Percentiles rank a stretch among this genome's conserved stretches.
phyloP scores from a whole-genome alignment of 768 basidiomycete species.

The Amanita exitialis region DNA sequence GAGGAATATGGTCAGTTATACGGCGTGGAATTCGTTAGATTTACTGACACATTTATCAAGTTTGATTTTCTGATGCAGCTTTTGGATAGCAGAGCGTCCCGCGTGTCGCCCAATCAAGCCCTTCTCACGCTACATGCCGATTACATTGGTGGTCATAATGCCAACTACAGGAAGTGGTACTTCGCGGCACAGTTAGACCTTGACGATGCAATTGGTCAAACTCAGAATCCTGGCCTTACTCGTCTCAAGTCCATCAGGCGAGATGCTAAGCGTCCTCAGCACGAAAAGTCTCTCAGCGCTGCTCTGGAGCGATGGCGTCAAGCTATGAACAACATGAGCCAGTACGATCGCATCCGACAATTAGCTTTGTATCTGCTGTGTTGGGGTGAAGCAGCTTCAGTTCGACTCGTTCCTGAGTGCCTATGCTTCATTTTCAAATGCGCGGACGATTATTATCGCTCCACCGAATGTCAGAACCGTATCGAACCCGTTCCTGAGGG shows the following conservation, averaged over 20 bases:
- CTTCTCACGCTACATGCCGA: slow-evolving; percentile 94
- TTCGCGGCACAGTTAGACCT: slow-evolving; percentile 98
- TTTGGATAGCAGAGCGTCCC: slow-evolving; percentile 91
- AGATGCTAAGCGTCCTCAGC: slow-evolving; percentile 37
- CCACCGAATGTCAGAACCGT: slow-evolving; percentile 92
- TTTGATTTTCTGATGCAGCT: slow-evolving; percentile 98
- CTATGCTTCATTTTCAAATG: slow-evolving; percentile 99
- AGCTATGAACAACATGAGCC: slow-evolving; percentile 98
- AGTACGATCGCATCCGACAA: slow-evolving; percentile 94
- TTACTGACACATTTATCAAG: slow-evolving; percentile 24
- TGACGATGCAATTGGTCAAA: slow-evolving; percentile 90
- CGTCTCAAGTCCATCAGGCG: slow-evolving; percentile 64
- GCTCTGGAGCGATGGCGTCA: slow-evolving; percentile 92
- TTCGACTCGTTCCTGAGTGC: slow-evolving; percentile 93
- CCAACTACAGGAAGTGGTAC: slow-evolving; percentile 99
- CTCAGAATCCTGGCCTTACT: slow-evolving; percentile 83
- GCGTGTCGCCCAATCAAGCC: slow-evolving; percentile 96
- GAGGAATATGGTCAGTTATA: slow-evolving; percentile 75
- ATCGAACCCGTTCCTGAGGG: slow-evolving; percentile 92
- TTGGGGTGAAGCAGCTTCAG: slow-evolving; percentile 98
- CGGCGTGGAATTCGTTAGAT: not conserved
- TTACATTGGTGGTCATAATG: slow-evolving; percentile 96
- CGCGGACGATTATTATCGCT: slow-evolving; percentile 98
- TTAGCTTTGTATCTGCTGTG: slow-evolving; percentile 91
- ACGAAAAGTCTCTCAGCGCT: slow-evolving; percentile 59